Evolutionary conservation across 441 rosid genomes (phyloP), one percentile per base, ranked within the genome.

Genomic region (Brassica balearica): DNA sequence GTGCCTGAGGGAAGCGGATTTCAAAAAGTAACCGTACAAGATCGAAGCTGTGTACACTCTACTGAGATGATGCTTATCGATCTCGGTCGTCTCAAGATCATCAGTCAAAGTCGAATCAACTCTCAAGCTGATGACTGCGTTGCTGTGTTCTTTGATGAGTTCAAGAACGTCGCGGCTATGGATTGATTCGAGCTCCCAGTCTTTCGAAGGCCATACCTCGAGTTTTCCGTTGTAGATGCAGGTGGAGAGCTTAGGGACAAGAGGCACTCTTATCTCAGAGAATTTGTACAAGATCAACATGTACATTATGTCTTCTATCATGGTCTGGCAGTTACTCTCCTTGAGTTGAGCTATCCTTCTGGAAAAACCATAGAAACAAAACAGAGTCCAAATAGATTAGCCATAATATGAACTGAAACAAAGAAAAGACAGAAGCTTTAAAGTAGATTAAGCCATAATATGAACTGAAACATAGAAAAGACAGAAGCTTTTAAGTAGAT

Each of bases 131-230:
- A 89, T 89, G 65, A 92, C 92, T n/a, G 91, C 82, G 56, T 81
- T 77, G 2, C 89, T 88, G 36, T 94, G 97, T 78, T 90, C 94
- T 67, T 80, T 87, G 74, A 94, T 84, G 92, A 94, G 88, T 68
- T 90, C 86, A 69, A 94, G 80, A 20, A 84, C 86, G 78, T 94
- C 94, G 5, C 71, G 65, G 80, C 81, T 77, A 51, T 95, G 87
- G 25, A 95, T 87, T 1, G 97, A 95, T 25, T 92, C 95, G 0
- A 94, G 86, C 36, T 91, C 94, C 96, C 97, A 94, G 83, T 90
- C 91, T 86, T 89, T 94, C 0, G 92, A 73, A 61, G 96, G 95
- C 84, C 86, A 85, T 66, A 90, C 87, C 86, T 91, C 96, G 36
- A 94, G 89, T 68, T 89, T 88, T 29, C 89, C 82, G 74, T 89